Evolutionary conservation across 1,284 basidiomycete genomes (phyloP).

Genomic region (Ustilago bromivora): DNA sequence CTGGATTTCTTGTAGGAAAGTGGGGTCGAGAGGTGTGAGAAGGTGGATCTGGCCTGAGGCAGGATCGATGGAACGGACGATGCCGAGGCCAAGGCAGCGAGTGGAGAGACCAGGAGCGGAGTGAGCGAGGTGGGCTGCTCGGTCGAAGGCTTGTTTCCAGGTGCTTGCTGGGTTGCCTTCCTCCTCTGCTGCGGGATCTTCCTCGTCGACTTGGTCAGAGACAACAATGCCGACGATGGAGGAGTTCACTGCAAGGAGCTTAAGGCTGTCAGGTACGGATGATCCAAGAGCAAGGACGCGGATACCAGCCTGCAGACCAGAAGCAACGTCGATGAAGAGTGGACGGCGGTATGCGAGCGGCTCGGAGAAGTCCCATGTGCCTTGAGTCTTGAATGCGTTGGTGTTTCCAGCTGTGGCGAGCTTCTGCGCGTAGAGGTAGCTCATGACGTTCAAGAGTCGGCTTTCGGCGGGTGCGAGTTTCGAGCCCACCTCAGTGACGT

Average conservation of each 20-base stretch:
- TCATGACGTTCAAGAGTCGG: slow-evolving; percentile 46
- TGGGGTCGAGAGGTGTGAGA: slow-evolving; percentile 71
- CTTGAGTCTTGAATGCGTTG: not conserved
- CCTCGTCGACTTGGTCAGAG: slow-evolving; percentile 4
- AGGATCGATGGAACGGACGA: slow-evolving; percentile 62
- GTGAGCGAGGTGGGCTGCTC: slow-evolving; percentile 13
- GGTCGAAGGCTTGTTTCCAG: slow-evolving; percentile 45
- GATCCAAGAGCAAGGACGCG: slow-evolving; percentile 53
- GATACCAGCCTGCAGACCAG: slow-evolving; percentile 77
- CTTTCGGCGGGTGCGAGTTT: slow-evolving; percentile 54
- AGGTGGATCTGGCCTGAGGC: slow-evolving; percentile 49
- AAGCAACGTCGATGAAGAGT: slow-evolving; percentile 71
- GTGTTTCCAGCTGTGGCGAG: slow-evolving; percentile 10
- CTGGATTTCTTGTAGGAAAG: slow-evolving; percentile 71
- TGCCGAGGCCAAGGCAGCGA: slow-evolving; percentile 53
- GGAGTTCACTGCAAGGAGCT: slow-evolving; percentile 79
- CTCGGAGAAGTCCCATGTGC: slow-evolving; percentile 77
- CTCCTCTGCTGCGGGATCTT: not conserved
- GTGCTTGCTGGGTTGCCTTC: slow-evolving; percentile 1
- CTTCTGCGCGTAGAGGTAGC: slow-evolving; percentile 58
- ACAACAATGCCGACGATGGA: slow-evolving; percentile 76
- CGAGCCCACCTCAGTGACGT: slow-evolving; percentile 29
- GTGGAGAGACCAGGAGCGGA: slow-evolving; percentile 9
- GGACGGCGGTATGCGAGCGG: slow-evolving; percentile 74
- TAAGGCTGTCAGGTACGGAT: slow-evolving; percentile 40